Base-by-base conservation (phyloP, 495 filamentous ascomycete species). In the Neurospora tetrasperma region DNA sequence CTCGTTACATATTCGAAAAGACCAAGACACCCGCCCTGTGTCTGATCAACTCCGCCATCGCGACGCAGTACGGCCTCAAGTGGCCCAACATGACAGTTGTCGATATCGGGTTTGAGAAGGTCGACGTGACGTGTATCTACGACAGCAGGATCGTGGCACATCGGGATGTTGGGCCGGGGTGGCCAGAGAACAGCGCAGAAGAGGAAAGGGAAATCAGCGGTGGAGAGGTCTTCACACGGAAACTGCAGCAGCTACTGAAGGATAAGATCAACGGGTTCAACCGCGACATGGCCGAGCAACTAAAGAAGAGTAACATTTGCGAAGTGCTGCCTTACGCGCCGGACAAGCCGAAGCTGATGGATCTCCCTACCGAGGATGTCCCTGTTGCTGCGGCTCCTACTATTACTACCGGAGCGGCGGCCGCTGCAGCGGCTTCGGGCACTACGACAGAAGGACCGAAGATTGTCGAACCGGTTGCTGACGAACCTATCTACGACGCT, bases 1-100 rank as follows among this genome's bases (percentile, higher is more conserved):
- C 94, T 5, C 92, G 93, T 72, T 99, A 97, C 82, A 88, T 98
- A 74, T 99, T 99, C 76, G 96, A 98, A 81, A 94, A 94, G 82
- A 97, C 97, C 80, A 97, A 96, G 84, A 93, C 91, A 1, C 96
- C 96, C 0, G 94, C 91, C 0, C 91, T 99, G 70, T 92, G 89
- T 71, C 81, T 98, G 46, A 90, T 98, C 84, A 91, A 98, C 80
- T 88, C 92, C 69, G 94, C 92, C 0, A 80, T 96, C 20, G 94
- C 95, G 9, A 89, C 91, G 0, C 89, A 90, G 75, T 98, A 93
- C 78, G 96, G 93, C 3, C 92, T 94, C 71, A 94, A 93, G 59
- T 86, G 89, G 73, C 80, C 86, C 35, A 92, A 88, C 43, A 89
- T 94, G 72, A 94, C 92, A 0, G 86, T 99, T 4, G 86, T 99